Base-by-base conservation (phyloP, 306 rosid genomes). In the Trifolium dubium region DNA sequence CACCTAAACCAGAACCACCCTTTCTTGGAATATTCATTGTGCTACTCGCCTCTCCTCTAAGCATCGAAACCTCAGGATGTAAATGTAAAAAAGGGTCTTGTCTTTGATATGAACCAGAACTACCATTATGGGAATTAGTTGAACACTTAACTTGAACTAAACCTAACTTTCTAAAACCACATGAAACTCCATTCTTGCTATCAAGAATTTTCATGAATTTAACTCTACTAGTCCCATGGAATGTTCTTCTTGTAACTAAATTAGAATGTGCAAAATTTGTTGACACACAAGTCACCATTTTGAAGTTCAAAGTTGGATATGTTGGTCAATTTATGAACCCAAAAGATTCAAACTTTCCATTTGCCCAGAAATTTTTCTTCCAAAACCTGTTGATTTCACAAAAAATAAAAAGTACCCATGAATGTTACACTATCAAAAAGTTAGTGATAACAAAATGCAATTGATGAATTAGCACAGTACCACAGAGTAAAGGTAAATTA, bases 31-130 rank as follows among this genome's bases (percentile, higher is more conserved):
- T 82, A 41, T 71, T 84, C 69, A 40, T 28, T 9, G 23, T 70
- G 69, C 56, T 79, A 63, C 74, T 88, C 18, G 88, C 90, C 76
- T 91, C 97, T 44, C 97, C 97, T 80, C 94, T 88, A 32, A 91
- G 98, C 97, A 91, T 74, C 4, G 96, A 94, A 30, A 94, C 83
- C 81, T 89, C 98, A 1, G 98, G 98, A 71, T 94, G 97, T 4
- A 91, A 85, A 77, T 91, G 80, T 61, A 89, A 83, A 81, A 94
- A 94, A 80, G 96, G 97, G 77, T 94, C 98, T 69, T 82, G 86
- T 31, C 81, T 87, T 28, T 76, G 87, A 80, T 88, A 87, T 1
- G 88, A 65, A 70, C 83, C 77, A 8, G 84, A n/a, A 23, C 23
- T 23, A 23, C 23, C 82, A 70, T 79, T 82, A 69, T 88, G 86